Evolutionary conservation across 2,329 filamentous ascomycete species (phyloP), one percentile per base, ranked within the genome.

Genomic region (Cordyceps tenuipes): DNA sequence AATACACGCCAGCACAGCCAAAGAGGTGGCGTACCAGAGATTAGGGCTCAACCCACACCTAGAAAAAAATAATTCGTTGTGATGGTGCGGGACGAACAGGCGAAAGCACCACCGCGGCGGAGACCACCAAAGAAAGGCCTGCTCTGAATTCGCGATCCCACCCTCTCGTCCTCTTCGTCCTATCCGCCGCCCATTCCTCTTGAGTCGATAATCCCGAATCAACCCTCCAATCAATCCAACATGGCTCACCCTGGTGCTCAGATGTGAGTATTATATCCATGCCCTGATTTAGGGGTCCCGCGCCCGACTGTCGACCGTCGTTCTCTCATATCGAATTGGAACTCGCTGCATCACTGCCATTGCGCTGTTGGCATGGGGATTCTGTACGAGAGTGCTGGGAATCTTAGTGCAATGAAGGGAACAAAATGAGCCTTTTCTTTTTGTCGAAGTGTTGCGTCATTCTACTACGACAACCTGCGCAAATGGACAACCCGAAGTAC

Each of bases 211-310:
- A 50, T 49, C 9, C 21, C 26, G 34, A 57, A 43, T 43, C 15
- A 41, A 19, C 29, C n/a, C 56, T 47, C 49, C 39, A 70, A 68
- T 68, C 63, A 72, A 73, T 75, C 34, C 79, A 84, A 76, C 68
- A 84, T 84, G 82, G 80, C 82, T 77, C 76, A 79, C 73, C 79
- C 81, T 68, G 82, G 82, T 73, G 75, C 80, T 73, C 82, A 84
- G 75, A 84, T 85, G 82, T 85, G 76, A 82, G 82, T 78, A 64
- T 62, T 60, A 59, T 60, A 61, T 63, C 31, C 48, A 60, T 41
- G 43, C 60, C 46, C 48, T 62, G 19, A 39, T 8, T 23, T 26
- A 21, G 19, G n/a, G 46, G 23, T 48, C 12, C n/a, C 5, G 49
- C 19, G 47, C 44, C 36, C 36, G 21, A 17, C 26, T 26, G 21